Evolutionary conservation across 176 grass and related monocot genomes (phyloP), one percentile per base, ranked within the genome.

Genomic region (Rhynchospora tenuis): DNA sequence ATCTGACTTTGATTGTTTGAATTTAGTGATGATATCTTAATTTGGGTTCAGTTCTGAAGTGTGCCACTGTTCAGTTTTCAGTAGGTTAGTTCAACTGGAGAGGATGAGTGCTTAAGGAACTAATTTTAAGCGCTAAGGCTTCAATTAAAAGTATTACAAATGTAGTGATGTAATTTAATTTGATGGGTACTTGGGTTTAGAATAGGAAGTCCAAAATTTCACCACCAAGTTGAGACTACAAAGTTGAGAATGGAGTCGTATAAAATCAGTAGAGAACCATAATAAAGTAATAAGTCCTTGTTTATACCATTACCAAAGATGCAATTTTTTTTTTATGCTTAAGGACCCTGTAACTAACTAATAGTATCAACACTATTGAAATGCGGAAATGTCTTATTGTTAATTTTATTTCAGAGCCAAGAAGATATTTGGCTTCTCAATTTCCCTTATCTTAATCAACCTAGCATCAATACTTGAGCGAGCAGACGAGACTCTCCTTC

Each of bases 361-460:
- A 38, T 38, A 4, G 2, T 11, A 14, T 29, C 24, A 29, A 64
- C 12, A 28, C 24, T 28, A 72, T 47, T 22, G 42, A 72, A 72
- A 47, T 23, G 42, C 7, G 68, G 7, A 72, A 47, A 47, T 9
- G 7, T 72, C 42, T 78, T 74, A 81, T 57, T 90, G 16, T 42
- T 87, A 24, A 79, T 46, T 13, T 57, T 78, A 59, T 92, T 78
- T 74, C 90, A 97, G 95, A 88, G 79, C 87, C 85, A 92, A 87
- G 84, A 94, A 83, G 81, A 88, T 97, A 84, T 89, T 97, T 83
- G 95, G 95, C 42, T 94, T 97, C 85, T 94, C 95, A 23, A 60
- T 97, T 71, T 94, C 95, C 89, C 92, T 97, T 73, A 84, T 97
- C 79, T 90, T 97, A 82, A 94, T 97, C 83, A 97, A 97, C 79